Conservation (phyloP, 2,329 filamentous ascomycete species). For the Penicillium frequentans region DNA sequence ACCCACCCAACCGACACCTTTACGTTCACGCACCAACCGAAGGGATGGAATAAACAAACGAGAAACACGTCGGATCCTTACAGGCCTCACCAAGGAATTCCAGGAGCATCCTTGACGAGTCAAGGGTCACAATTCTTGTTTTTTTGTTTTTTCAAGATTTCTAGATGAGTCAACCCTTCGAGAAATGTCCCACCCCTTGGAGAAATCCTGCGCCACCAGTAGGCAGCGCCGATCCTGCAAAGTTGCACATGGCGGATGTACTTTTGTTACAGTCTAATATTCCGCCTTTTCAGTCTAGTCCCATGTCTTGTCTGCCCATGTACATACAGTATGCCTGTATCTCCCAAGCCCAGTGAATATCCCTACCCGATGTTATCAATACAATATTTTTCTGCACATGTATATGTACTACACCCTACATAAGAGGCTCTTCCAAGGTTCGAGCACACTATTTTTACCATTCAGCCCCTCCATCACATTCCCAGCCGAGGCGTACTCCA, state of each 20-base stretch:
- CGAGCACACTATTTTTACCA: neutral
- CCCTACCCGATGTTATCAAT: neutral
- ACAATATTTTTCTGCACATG: neutral
- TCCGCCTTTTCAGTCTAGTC: no score
- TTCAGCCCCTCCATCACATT: neutral
- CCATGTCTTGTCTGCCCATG: neutral
- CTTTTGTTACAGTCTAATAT: neutral
- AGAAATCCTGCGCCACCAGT: conserved; percentile 19
- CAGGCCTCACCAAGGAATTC: conserved; percentile 17
- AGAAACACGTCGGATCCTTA: conserved; percentile 15
- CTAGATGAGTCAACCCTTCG: conserved; percentile 19
- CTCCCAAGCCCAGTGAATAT: neutral
- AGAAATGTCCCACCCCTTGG: conserved; percentile 12
- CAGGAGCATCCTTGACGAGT: conserved; percentile 16
- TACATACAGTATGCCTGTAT: neutral
- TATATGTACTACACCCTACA: neutral
- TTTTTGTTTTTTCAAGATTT: neutral
- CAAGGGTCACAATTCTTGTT: conserved; percentile 1
- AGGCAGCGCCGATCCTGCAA: conserved; percentile 23
- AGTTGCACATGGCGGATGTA: conserved; percentile 22
- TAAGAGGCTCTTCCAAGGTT: neutral
- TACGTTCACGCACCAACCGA: conserved; percentile 25
- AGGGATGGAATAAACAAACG: conserved; percentile 20
- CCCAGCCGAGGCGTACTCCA: neutral
- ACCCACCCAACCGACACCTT: neutral